Percentiles rank a stretch among this genome's conserved stretches.
Conservation (phyloP, 2,329 filamentous ascomycete species). For the Alternaria incomplexa region DNA sequence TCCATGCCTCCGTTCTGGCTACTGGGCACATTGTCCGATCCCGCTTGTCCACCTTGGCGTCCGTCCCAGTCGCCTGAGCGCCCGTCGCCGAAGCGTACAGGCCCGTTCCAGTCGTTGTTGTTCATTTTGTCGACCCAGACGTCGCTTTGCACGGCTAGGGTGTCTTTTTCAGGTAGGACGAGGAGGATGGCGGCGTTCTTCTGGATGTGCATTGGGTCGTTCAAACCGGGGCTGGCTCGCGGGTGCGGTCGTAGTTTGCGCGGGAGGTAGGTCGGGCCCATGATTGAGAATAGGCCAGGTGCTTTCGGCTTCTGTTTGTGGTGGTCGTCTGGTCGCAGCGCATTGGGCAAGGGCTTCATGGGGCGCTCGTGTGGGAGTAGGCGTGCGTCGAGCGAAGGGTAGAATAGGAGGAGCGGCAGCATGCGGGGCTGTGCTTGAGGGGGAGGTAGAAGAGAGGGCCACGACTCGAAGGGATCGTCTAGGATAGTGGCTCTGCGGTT, state of each 20-base stretch:
- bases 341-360: constrained; percentile 44
- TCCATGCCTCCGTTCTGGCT: constrained; percentile 46
- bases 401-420: constrained; percentile 52
- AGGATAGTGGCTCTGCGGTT: constrained; percentile 38
- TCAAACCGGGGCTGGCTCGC: constrained; percentile 51
- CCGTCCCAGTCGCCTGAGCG: constrained; percentile 41
- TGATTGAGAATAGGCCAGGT: constrained; percentile 48
- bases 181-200: constrained; percentile 50
- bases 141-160: constrained; percentile 51
- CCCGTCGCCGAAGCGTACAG: constrained; percentile 44
- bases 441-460: constrained; percentile 47
- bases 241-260: constrained; percentile 46
- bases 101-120: constrained; percentile 37
- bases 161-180: constrained; percentile 51
- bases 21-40: constrained; percentile 16
- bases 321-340: constrained; percentile 42
- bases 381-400: constrained; percentile 51
- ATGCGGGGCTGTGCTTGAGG: constrained; percentile 42
- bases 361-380: constrained; percentile 50
- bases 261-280: constrained; percentile 52
- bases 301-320: constrained; percentile 34
- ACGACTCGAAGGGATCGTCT: constrained; percentile 39
- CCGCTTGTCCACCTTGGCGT: constrained; percentile 19
- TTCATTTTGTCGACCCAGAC: constrained; percentile 52
- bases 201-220: constrained; percentile 43